Base-by-base conservation (phyloP, 495 filamentous ascomycete genomes). In the Xylaria cubensis region DNA sequence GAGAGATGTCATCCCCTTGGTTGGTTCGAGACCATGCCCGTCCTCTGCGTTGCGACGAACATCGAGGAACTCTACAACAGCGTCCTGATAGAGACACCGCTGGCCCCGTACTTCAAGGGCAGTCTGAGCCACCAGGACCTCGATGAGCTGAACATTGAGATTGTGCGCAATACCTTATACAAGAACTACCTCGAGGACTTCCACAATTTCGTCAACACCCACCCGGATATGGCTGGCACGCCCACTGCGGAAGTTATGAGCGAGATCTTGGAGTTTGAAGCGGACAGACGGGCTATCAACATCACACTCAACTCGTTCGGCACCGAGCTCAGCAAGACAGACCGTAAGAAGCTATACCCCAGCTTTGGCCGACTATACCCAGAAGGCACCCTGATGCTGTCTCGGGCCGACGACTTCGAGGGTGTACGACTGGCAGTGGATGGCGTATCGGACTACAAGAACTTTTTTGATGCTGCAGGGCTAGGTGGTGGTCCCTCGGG, bases 151-250 rank as follows among this genome's bases (percentile, higher is more conserved):
- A 99, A 99, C 84, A 99, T 99, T 77, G 96, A 99, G 85, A 99
- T 99, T 78, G 91, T 99, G 59, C 92, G 97, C 64, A 98, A 99
- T 82, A 99, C 97, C 13, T 87, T 99, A 56, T 99, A 98, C 88
- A 98, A 98, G 88, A 97, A 97, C 84, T 99, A 99, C 82, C 87
- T 99, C 32, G 96, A 99, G 80, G 96, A 98, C 80, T 99, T 99
- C 82, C 89, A 97, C 84, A 85, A 92, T 36, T 98, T 97, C 77
- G 91, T 97, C 80, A 95, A 92, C 82, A 92, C 90, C 29, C 86
- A 97, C 79, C 86, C 94, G 0, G 94, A 96, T 46, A 89, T 98
- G 80, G 82, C 86, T 51, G 95, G 94, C 13, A 97, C 94, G 4
- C 95, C 96, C 2, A 98, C 97, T 1, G 86, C 93, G 34, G 95